These are phyloP conservation scores for Dothistroma septosporum DNA, from an alignment of 2,329 filamentous ascomycete species.

Conservation along the genomic window DNA sequence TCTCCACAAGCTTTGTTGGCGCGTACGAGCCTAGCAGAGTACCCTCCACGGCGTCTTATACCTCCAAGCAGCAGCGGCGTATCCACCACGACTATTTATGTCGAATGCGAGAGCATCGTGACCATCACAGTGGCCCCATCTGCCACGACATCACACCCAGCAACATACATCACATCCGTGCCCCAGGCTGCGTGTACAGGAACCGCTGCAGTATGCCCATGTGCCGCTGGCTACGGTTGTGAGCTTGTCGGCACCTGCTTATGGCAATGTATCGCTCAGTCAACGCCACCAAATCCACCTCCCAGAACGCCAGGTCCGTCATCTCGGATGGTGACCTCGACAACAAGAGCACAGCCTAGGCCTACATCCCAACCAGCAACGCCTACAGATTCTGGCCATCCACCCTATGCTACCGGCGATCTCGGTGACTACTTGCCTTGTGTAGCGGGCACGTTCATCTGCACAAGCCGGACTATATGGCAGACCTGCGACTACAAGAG, in stretches of 20 bases:
- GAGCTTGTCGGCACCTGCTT: slow-evolving; percentile 18
- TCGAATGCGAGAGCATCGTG: slow-evolving; percentile 23
- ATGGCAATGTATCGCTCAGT: slow-evolving; percentile 20
- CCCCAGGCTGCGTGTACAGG: slow-evolving; percentile 18
- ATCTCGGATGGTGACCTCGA: slow-evolving; percentile 12
- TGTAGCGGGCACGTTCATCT: slow-evolving; percentile 40
- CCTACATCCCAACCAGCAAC: not conserved
- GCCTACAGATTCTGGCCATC: slow-evolving; percentile 10
- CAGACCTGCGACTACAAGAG: slow-evolving; percentile 35
- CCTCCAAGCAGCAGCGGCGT: not conserved
- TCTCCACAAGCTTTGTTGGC: not conserved
- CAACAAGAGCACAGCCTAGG: slow-evolving; percentile 8
- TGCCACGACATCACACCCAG: slow-evolving; percentile 3
- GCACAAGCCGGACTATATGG: slow-evolving; percentile 34
- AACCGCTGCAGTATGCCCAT: slow-evolving; percentile 19
- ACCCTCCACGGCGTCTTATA: not conserved
- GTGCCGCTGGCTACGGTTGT: slow-evolving; percentile 18
- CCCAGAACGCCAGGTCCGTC: not conserved
- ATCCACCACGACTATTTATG: slow-evolving; percentile 19
- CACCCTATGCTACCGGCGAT: slow-evolving; percentile 30
- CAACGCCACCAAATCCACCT: not conserved
- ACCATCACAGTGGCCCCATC: slow-evolving; percentile 21
- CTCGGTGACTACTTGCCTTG: slow-evolving; percentile 35
- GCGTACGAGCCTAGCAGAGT: not conserved
- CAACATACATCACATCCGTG: slow-evolving; percentile 11